phyloP scores from a whole-genome alignment of 306 rosid genomes.

The Vigna unguiculata region DNA sequence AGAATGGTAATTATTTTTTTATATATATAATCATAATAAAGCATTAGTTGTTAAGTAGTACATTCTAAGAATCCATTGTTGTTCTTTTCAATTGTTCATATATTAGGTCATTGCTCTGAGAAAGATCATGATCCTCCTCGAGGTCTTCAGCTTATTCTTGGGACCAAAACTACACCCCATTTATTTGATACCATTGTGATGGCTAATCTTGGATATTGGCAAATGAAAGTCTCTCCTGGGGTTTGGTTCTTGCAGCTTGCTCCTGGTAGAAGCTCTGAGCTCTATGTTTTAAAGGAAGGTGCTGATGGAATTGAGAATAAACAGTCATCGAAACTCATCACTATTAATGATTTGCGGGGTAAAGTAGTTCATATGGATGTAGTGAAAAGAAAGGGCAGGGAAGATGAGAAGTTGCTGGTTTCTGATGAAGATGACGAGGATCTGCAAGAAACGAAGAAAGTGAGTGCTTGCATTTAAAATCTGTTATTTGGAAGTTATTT shows the following conservation, averaged over 20 bases:
- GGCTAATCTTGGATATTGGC: conserved; percentile 99
- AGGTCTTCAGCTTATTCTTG: conserved; percentile 97
- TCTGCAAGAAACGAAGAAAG: conserved; percentile 61
- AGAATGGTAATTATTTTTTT: conserved; percentile 1
- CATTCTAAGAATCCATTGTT: conserved; percentile 5
- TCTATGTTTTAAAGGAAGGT: conserved; percentile 77
- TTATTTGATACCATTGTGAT: conserved; percentile 96
- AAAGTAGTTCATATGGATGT: conserved; percentile 95
- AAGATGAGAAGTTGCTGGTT: conserved; percentile 80
- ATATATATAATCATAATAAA: conserved; percentile 27
- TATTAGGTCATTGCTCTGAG: conserved; percentile 97
- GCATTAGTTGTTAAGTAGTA: conserved; percentile 25
- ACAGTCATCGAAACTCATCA: conserved; percentile 74
- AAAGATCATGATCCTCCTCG: conserved; percentile 92
- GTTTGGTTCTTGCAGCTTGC: conserved; percentile 99
- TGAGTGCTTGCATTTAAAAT: conserved; percentile 51
- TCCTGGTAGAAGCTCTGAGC: conserved; percentile 97
- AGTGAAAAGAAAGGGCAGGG: conserved; percentile 88
- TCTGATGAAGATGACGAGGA: conserved; percentile 62
- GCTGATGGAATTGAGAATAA: conserved; percentile 63
- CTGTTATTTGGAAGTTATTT: conserved; percentile 25
- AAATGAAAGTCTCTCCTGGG: conserved; percentile 99
- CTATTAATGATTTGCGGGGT: conserved; percentile 88
- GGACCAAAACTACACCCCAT: conserved; percentile 86
- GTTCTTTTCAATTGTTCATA: conserved; percentile 39